phyloP scores from a whole-genome alignment of 1,284 basidiomycete genomes.

The Singerocomus inundabilis region DNA sequence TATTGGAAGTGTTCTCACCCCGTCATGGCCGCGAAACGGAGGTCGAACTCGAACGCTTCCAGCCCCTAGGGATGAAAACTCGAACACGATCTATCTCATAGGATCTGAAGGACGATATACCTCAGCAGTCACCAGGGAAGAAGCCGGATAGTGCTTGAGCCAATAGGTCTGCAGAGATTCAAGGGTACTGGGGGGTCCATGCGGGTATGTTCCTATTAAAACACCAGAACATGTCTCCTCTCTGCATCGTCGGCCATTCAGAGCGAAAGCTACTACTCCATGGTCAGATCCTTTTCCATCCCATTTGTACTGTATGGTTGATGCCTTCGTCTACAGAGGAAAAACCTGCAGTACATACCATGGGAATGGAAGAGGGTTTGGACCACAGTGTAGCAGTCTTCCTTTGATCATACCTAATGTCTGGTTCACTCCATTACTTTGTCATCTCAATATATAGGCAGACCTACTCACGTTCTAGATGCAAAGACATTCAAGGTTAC shows the following conservation, averaged over 20 bases:
- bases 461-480: constrained; percentile 4
- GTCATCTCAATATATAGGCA: background rate
- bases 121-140: background rate
- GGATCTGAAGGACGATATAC: background rate
- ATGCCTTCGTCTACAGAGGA: constrained; percentile 20
- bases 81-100: background rate
- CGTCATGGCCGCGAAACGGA: constrained; percentile 4
- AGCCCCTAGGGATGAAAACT: background rate
- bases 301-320: constrained; percentile 29
- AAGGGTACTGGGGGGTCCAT: background rate
- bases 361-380: constrained; percentile 33
- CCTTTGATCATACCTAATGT: constrained; percentile 3
- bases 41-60: background rate
- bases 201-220: constrained; percentile 11
- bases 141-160: background rate
- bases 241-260: constrained; percentile 3
- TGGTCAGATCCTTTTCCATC: constrained; percentile 31
- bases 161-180: constrained; percentile 9
- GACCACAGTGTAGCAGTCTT: constrained; percentile 21
- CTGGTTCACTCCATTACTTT: constrained; percentile 1
- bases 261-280: constrained; percentile 23
- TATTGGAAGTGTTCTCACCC: background rate
- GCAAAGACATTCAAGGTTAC: background rate
- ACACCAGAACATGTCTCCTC: background rate
- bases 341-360: constrained; percentile 29